Evolutionary conservation across 441 rosid species (phyloP), one percentile per base, ranked within the genome.

Genomic region (Euphorbia corollata): DNA sequence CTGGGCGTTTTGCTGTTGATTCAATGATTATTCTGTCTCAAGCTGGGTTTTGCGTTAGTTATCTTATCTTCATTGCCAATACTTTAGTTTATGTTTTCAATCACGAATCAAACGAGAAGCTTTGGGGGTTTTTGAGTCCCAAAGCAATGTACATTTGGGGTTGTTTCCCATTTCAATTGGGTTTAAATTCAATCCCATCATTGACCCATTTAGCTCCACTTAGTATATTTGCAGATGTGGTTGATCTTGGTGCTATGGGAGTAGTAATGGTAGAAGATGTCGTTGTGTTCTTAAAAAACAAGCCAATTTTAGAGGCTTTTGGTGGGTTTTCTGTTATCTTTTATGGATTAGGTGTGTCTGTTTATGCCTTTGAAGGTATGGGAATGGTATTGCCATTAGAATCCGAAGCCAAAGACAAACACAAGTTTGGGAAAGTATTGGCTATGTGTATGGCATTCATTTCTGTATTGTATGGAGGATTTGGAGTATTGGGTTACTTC

Each of bases 331-430:
- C 87, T 11, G 76, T 85, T 16, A 81, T 86, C 79, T 82, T 87
- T 64, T 87, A 87, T 32, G 96, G 97, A 10, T 67, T 91, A 73
- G 97, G 96, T 15, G 96, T 91, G 12, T 85, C 85, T 5, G 82
- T 91, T 0, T 91, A 84, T 68, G 78, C 91, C 8, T 88, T 83
- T 22, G 96, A 91, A 80, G 93, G 90, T 3, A 71, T 89, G 22
- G 96, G 89, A 22, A 87, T 91, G 96, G 87, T 82, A 10, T 71
- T 88, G 74, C 96, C 91, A 22, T 75, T 88, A 69, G 96, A 91
- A 75, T 72, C 91, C 0, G 96, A 91, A 79, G 75, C 75, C 39
- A 69, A 81, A 57, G 80, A 88, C 19, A 87, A 79, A 79, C 73
- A 76, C 27, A 86, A 81, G 59, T 91, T 88, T 58, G 90, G 90